These are phyloP conservation scores for Ceratobasidium theobromae DNA, from an alignment of 1,284 basidiomycete genomes.

Conservation along the genomic window DNA sequence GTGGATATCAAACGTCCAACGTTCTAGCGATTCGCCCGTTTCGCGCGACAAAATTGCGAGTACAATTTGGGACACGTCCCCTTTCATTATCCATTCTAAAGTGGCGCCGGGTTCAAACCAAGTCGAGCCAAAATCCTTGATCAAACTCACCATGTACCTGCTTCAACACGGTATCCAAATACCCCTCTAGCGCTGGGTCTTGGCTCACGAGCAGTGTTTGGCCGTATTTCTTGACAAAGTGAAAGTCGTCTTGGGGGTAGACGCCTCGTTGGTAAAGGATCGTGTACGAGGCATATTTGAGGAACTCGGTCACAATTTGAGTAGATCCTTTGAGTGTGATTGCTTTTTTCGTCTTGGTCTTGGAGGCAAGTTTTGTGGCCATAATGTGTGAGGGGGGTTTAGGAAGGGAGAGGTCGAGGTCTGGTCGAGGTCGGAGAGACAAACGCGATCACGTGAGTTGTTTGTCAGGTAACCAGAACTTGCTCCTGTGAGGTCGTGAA, in stretches of 20 bases:
- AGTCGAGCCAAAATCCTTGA: not conserved
- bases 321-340: slow-evolving; percentile 97
- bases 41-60: slow-evolving; percentile 96
- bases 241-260: slow-evolving; percentile 98
- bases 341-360: slow-evolving; percentile 46
- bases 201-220: slow-evolving; percentile 93
- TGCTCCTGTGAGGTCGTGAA: too few relatives aligned
- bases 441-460: too few relatives aligned
- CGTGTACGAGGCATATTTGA: slow-evolving; percentile 71
- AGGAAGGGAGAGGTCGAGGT: too few relatives aligned
- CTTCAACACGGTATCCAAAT: slow-evolving; percentile 86
- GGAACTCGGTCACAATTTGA: slow-evolving; percentile 96
- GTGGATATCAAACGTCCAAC: slow-evolving; percentile 98
- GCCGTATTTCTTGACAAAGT: slow-evolving; percentile 98
- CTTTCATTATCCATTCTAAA: slow-evolving; percentile 87
- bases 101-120: not conserved
- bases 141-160: slow-evolving; percentile 83
- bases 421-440: too few relatives aligned
- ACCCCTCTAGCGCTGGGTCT: slow-evolving; percentile 89
- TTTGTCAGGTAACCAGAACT: too few relatives aligned
- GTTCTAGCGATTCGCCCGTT: slow-evolving; percentile 85
- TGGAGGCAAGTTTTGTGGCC: slow-evolving; percentile 31
- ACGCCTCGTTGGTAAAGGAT: slow-evolving; percentile 97
- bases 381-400: not conserved
- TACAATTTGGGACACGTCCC: slow-evolving; percentile 88